Percentiles rank a stretch among this genome's conserved stretches.
These are phyloP conservation scores for Zanthoxylum bungeanum DNA, from an alignment of 345 rosid species.

Conservation along the genomic window DNA sequence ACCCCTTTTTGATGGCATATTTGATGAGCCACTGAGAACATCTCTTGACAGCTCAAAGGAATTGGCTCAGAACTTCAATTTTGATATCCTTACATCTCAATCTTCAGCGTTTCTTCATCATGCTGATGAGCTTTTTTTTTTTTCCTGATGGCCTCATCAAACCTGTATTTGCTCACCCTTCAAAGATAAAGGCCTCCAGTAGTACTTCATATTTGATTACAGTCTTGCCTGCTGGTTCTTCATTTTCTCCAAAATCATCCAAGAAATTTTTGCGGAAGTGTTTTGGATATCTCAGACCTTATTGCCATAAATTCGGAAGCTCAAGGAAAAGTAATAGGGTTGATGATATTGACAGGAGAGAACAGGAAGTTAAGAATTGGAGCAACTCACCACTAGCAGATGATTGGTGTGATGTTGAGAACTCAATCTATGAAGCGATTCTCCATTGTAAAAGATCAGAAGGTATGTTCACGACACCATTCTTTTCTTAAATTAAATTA, in stretches of 20 bases:
- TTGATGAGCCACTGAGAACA: constrained; percentile 16
- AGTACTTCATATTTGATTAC: constrained; percentile 4
- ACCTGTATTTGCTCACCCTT: constrained; percentile 13
- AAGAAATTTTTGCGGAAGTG: constrained; percentile 27
- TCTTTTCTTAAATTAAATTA: not conserved
- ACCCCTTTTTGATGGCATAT: constrained; percentile 23
- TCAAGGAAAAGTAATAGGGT: constrained; percentile 33
- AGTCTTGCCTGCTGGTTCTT: not conserved
- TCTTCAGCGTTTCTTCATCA: constrained; percentile 25
- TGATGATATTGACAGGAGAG: constrained; percentile 34
- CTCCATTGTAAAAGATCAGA: constrained; percentile 60
- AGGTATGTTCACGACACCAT: constrained; percentile 12
- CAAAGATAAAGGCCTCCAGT: constrained; percentile 16
- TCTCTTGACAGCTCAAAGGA: constrained; percentile 13
- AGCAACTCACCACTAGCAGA: constrained; percentile 26
- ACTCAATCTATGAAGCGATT: constrained; percentile 48
- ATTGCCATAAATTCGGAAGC: constrained; percentile 12
- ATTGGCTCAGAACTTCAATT: constrained; percentile 34
- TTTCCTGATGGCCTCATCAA: too few relatives aligned
- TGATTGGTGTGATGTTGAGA: constrained; percentile 29
- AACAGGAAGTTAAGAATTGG: constrained; percentile 28
- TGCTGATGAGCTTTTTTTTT: constrained; percentile 58
- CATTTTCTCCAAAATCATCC: constrained; percentile 24
- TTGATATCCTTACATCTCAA: constrained; percentile 34
- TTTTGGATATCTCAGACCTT: constrained; percentile 24